Base-by-base conservation (phyloP, 208 protist species). In the Trypanosoma platydactyli region DNA sequence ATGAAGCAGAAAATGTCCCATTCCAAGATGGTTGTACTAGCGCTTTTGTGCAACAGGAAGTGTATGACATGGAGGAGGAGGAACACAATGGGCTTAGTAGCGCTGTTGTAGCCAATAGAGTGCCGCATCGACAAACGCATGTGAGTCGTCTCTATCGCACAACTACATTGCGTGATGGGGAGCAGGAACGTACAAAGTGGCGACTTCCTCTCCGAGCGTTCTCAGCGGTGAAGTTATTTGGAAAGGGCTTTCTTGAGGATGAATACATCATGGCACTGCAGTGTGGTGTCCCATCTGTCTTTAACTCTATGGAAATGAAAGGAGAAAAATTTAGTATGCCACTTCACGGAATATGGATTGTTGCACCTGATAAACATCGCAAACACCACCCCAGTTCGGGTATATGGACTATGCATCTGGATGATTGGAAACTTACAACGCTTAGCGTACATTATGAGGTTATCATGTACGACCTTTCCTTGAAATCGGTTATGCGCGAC, bases 361-460 rank as follows among this genome's bases (percentile, higher is more conserved):
- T 48, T 41, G 22, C 64, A 41, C 64, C 64, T 22, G 7, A 30
- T 13, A 42, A 61, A n/a, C 22, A 41, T 27, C 24, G 25, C 9
- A 27, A 46, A 5, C 22, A 30, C 16, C 54, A 27, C 15, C 15
- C 3, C 16, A 29, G n/a, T 45, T 48, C 64, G 33, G 44, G 41
- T 60, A 29, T 65, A 22, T 56, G 53, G 58, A 72, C 30, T 33
- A 65, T 72, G 48, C 59, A 64, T 46, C 20, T 72, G 18, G 70
- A 68, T 52, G 65, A 69, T 22, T 73, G 61, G 64, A 62, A 71
- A 24, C 41, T 81, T n/a, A 81, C 76, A 7, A 64, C 66, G n/a
- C 48, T 81, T 5, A 73, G 49, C 40, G 45, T 35, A 33, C 16
- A 29, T 20, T 73, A 50, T 58, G 76, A 81, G 42, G 48, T 77